Evolutionary conservation across 352 stramenopile species (phyloP), one percentile per base, ranked within the genome.

Genomic region (Pythium insidiosum): DNA sequence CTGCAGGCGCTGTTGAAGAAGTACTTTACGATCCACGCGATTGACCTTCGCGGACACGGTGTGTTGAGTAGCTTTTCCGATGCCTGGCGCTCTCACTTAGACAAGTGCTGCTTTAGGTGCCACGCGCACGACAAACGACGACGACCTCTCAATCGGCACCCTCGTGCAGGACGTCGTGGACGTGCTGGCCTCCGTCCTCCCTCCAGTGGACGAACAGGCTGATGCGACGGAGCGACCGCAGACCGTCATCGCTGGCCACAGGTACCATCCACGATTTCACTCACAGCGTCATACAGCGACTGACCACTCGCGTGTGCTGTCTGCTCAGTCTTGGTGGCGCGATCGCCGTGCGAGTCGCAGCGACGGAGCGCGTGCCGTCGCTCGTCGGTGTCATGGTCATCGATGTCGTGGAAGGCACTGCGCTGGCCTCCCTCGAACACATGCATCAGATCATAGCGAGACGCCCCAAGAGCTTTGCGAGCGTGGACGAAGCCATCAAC

Each of bases 371-470:
- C 20, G 63, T 93, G 19, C 40, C 53, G 13, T 84, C 74, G 3
- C 57, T 95, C 9, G 70, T 77, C 10, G 84, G 84, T 13, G 66
- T 93, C 2, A 87, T 95, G 65, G 82, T 95, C 28, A 79, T 95
- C 34, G 84, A 95, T 50, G 84, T 95, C 6, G 84, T 95, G 7
- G 84, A 95, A 43, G 82, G 82, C 35, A 94, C 84, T 6, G 82
- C 84, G 5, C 58, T 94, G 13, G 79, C 81, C n/a, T 89, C 84
- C 6, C 62, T 95, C 10, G 61, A 69, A 34, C 76, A 92, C 59
- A 95, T 95, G 84, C 65, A 85, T 34, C 53, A 59, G 4, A 87
- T 95, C 34, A 61, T 95, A 24, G 56, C 71, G 25, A 83, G 67
- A 34, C 68, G 80, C n/a, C 84, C 84, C 16, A 63, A 50, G 34